Base-by-base conservation (phyloP, 2,329 filamentous ascomycete genomes). In the Colletotrichum camelliae region DNA sequence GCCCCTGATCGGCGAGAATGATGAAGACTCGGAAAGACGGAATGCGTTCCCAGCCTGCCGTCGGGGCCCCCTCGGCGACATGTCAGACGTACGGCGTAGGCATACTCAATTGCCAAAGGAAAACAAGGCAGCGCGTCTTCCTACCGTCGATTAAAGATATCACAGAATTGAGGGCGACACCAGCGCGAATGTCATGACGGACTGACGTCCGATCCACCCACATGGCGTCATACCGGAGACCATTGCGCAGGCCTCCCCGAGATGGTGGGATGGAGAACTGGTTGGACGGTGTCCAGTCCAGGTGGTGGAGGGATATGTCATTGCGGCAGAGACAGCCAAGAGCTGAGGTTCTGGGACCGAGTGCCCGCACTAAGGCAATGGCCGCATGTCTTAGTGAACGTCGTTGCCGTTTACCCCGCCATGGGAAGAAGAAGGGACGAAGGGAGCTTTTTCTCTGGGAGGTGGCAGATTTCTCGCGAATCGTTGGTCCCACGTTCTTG, bases 191-290 rank as follows among this genome's bases (percentile, higher is more conserved):
- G 55, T 58, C 64, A 35, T 70, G 58, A 65, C 48, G 57, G 27
- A 29, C 61, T 15, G 60, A 29, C 67, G 43, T 18, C 27, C 31
- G 62, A 70, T 61, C 72, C 72, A 72, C 69, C 69, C 18, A 21
- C 16, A 75, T 72, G 69, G 65, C 73, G 69, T 75, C 73, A 75
- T 75, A 72, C 73, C 73, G 69, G 73, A 27, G 39, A 72, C 35
- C 62, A 60, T 72, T 33, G 68, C 48, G 72, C 58, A 71, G 43
- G 60, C 60, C 64, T 48, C 43, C n/a, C 61, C 48, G 18, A 55
- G 27, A 58, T 37, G 66, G 39, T 65, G 58, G 58, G 58, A 65
- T 70, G 31, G 39, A 66, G 55, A 52, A 52, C 43, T 52, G n/a
- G 43, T 52, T 52, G 43, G n/a, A 52, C 43, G 43, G n/a, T 52